Evolutionary conservation across 495 filamentous ascomycete genomes (phyloP).

Genomic region (Glutinoglossum americanum): DNA sequence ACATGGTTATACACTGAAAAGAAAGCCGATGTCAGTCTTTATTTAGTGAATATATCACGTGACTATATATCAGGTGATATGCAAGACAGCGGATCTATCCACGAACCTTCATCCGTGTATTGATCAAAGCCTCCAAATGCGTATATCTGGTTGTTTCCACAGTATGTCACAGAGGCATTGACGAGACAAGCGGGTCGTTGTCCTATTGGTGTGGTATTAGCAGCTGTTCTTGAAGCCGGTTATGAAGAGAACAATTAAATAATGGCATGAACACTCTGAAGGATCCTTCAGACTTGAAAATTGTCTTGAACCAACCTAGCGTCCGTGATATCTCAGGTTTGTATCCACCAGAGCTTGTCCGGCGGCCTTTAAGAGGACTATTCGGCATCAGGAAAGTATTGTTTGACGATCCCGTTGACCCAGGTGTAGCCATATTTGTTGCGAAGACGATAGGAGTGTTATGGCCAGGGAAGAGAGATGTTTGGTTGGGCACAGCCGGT

Average conservation of each 20-base stretch:
- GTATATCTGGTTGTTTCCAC: constrained; percentile 87
- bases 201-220: constrained; percentile 25
- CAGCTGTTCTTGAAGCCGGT: background rate
- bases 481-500: background rate
- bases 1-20: constrained; percentile 94
- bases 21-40: background rate
- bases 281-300: background rate
- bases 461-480: background rate
- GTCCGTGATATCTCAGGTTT: constrained; percentile 61
- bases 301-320: background rate
- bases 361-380: constrained; percentile 42
- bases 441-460: background rate
- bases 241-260: constrained; percentile 8
- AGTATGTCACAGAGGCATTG: constrained; percentile 94
- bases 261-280: constrained; percentile 1
- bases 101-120: constrained; percentile 75
- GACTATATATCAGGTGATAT: background rate
- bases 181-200: constrained; percentile 86
- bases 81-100: background rate
- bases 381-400: constrained; percentile 73
- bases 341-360: constrained; percentile 43
- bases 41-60: background rate
- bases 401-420: constrained; percentile 24
- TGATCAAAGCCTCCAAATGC: constrained; percentile 98
- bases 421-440: constrained; percentile 18